A percentile compares a stretch with the other conserved stretches of the same genome.
Evolutionary conservation across 2,329 filamentous ascomycete species (phyloP).

Genomic region (Penicillium brasilianum): DNA sequence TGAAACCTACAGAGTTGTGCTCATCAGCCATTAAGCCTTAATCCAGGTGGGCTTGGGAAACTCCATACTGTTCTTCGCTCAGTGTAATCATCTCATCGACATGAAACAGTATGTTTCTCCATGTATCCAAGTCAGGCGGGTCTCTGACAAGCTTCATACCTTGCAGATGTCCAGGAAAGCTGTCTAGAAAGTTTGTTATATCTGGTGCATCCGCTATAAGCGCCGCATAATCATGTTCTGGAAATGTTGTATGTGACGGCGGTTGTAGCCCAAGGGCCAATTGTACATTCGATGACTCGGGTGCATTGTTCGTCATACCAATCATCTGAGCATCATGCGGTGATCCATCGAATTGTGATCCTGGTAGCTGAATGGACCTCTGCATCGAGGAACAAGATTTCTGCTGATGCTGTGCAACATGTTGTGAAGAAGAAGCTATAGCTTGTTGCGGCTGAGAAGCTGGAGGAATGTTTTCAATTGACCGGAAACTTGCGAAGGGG

Average conservation of each 20-base stretch:
- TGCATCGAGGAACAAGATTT: neutral
- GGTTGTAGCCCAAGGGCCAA: constrained; percentile 29
- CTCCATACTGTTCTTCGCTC: constrained; percentile 71
- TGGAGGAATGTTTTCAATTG: constrained; percentile 30
- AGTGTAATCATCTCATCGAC: constrained; percentile 75
- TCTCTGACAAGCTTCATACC: constrained; percentile 63
- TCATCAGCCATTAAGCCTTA: neutral
- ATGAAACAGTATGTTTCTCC: constrained; percentile 75
- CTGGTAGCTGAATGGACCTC: neutral
- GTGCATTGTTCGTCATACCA: constrained; percentile 18
- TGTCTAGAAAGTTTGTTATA: constrained; percentile 18
- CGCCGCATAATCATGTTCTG: constrained; percentile 25
- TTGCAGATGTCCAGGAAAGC: constrained; percentile 36
- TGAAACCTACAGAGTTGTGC: constrained; percentile 62
- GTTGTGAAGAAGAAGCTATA: neutral
- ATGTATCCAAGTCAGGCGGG: constrained; percentile 70
- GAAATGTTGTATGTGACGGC: constrained; percentile 21
- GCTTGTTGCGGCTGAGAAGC: constrained; percentile 6
- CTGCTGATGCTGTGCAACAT: neutral
- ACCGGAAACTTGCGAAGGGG: constrained; percentile 35
- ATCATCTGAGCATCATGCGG: neutral
- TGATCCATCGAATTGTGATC: neutral
- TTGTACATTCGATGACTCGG: constrained; percentile 21
- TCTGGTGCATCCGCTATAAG: constrained; percentile 18
- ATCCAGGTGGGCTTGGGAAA: neutral